Percentiles rank a stretch among this genome's conserved stretches.
Evolutionary conservation across 345 rosid species (phyloP).

Genomic region (Litchi chinensis): DNA sequence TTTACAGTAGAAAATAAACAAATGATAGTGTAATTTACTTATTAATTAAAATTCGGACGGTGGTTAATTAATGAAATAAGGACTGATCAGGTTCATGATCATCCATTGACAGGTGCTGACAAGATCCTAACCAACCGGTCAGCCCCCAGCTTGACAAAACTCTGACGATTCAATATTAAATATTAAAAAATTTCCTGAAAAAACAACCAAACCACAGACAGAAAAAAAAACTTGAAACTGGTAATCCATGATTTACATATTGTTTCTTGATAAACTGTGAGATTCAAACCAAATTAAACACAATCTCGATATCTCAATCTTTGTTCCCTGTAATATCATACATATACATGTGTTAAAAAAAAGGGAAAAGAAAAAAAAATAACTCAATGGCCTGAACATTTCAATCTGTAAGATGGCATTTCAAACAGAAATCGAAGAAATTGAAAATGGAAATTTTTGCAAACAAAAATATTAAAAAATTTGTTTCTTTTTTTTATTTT

Average conservation of each 20-base stretch:
- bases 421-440: not conserved
- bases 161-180: no score
- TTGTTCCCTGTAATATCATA: no score
- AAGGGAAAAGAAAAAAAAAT: not conserved
- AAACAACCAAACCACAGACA: not conserved
- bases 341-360: not conserved
- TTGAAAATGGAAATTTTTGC: not conserved
- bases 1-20: no score
- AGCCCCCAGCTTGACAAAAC: not conserved
- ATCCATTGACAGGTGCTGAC: constrained; percentile 20
- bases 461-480: not conserved
- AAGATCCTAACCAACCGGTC: constrained; percentile 24
- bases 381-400: not conserved
- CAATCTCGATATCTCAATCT: not conserved
- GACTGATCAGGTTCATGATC: not conserved
- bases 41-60: no score
- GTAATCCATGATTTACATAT: not conserved
- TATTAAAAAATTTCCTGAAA: no score
- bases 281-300: no score
- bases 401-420: not conserved
- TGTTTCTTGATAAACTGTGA: not conserved
- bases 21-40: no score
- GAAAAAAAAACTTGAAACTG: not conserved
- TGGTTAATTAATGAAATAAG: not conserved
- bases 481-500: not conserved